Evolutionary conservation across 129 eudicot genomes (phyloP).

Genomic region (Tanacetum coccineum): DNA sequence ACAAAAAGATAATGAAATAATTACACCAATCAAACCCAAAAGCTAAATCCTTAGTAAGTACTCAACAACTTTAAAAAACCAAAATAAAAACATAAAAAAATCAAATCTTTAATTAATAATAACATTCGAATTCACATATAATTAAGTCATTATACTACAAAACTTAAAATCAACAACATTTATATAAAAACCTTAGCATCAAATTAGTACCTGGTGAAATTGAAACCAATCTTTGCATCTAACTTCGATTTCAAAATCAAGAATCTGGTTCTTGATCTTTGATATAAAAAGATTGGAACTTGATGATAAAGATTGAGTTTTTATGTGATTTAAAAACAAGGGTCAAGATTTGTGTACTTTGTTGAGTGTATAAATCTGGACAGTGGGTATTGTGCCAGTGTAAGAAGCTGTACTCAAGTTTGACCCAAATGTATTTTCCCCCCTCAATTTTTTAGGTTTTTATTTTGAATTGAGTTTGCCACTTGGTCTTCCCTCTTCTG

Average conservation of each 20-base stretch:
- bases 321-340: slow-evolving; percentile 7
- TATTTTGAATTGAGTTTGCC: slow-evolving; percentile 32
- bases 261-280: slow-evolving; percentile 6
- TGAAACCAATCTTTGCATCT: slow-evolving; percentile 14
- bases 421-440: slow-evolving; percentile 19
- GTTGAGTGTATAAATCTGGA: slow-evolving; percentile 22
- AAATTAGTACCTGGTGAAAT: slow-evolving; percentile 24
- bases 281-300: slow-evolving; percentile 18
- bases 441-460: slow-evolving; percentile 2
- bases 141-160: slow-evolving; percentile 5
- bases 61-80: neutral
- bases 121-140: neutral
- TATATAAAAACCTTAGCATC: neutral
- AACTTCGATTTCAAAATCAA: slow-evolving; percentile 1
- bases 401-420: slow-evolving; percentile 15
- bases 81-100: neutral
- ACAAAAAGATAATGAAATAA: neutral
- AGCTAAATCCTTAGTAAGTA: neutral
- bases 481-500: slow-evolving; percentile 29
- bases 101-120: too few relatives aligned
- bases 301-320: slow-evolving; percentile 18
- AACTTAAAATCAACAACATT: slow-evolving; percentile 9
- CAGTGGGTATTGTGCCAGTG: slow-evolving; percentile 24
- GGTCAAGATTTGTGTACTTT: slow-evolving; percentile 10
- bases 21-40: neutral